Percentiles rank a stretch among this genome's conserved stretches.
phyloP scores from a whole-genome alignment of 805 yeast species.

The Kodamaea restingae region DNA sequence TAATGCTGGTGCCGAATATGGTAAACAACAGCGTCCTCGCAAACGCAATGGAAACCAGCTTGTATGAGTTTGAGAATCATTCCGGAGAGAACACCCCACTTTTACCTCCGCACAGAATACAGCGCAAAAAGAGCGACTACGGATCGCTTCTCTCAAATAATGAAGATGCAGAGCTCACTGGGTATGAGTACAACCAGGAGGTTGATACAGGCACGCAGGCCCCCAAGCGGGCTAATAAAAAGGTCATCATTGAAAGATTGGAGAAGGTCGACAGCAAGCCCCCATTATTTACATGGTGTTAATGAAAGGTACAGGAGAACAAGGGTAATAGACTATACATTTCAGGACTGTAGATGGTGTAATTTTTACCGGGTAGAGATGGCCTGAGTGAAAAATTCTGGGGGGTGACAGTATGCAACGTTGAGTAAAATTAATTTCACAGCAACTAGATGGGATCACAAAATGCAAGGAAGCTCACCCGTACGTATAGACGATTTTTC shows the following conservation, averaged over 20 bases:
- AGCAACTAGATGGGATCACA: slow-evolving; percentile 3
- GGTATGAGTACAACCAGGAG: slow-evolving; percentile 12
- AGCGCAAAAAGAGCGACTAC: slow-evolving; percentile 2
- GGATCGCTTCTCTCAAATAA: slow-evolving; percentile 2
- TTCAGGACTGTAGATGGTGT: no score
- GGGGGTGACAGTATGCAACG: no score
- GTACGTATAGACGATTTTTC: no score
- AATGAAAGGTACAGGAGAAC: no score
- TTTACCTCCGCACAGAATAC: slow-evolving; percentile 1
- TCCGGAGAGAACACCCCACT: slow-evolving; percentile 1
- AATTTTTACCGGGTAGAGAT: no score
- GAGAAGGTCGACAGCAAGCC: slow-evolving; percentile 52
- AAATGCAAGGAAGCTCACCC: no score
- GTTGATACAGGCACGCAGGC: background rate
- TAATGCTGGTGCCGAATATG: slow-evolving; percentile 50
- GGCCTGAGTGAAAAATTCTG: no score
- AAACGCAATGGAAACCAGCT: slow-evolving; percentile 38
- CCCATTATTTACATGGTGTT: slow-evolving; percentile 70
- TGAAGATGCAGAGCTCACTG: slow-evolving; percentile 7
- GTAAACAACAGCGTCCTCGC: slow-evolving; percentile 26
- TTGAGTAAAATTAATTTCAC: no score
- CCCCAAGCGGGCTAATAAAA: slow-evolving; percentile 18
- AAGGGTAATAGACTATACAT: no score
- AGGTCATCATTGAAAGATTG: slow-evolving; percentile 57
- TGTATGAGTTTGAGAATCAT: slow-evolving; percentile 14